These are phyloP conservation scores for Fragaria nilgerrensis DNA, from an alignment of 306 rosid genomes.

Conservation along the genomic window DNA sequence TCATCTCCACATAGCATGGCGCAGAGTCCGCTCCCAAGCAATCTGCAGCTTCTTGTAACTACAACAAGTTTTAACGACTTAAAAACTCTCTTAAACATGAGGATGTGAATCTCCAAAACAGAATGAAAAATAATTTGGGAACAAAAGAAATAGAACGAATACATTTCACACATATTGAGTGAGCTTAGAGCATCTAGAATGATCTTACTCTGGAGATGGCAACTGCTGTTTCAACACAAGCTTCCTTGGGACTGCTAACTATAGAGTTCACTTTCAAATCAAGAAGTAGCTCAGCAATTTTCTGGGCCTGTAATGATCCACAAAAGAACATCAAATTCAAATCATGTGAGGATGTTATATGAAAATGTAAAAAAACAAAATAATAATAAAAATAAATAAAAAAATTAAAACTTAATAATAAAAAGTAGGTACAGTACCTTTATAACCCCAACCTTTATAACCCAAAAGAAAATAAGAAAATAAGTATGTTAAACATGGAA, in stretches of 20 bases:
- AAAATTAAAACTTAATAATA: too few relatives aligned
- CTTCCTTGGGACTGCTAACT: slow-evolving; percentile 67
- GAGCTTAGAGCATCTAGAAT: slow-evolving; percentile 16
- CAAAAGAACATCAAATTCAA: slow-evolving; percentile 33
- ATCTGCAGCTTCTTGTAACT: slow-evolving; percentile 96
- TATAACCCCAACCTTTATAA: slow-evolving; percentile 70
- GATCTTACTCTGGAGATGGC: slow-evolving; percentile 68
- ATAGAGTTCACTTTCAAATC: slow-evolving; percentile 70
- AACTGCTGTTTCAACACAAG: slow-evolving; percentile 67
- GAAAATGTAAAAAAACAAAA: background rate
- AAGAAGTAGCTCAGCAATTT: slow-evolving; percentile 85
- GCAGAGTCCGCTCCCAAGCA: slow-evolving; percentile 94
- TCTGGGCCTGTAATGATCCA: slow-evolving; percentile 73
- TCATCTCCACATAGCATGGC: slow-evolving; percentile 79
- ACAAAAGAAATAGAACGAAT: slow-evolving; percentile 9
- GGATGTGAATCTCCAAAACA: background rate
- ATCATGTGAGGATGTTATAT: slow-evolving; percentile 15
- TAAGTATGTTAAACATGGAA: slow-evolving; percentile 45
- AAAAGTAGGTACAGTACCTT: slow-evolving; percentile 51
- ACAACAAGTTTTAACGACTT: slow-evolving; percentile 16
- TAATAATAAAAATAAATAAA: too few relatives aligned
- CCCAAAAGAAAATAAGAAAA: slow-evolving; percentile 35
- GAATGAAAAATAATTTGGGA: slow-evolving; percentile 9
- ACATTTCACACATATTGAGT: background rate
- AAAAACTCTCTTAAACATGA: slow-evolving; percentile 1